These are phyloP conservation scores for Candida insectorum DNA, from an alignment of 805 yeast species.

Conservation along the genomic window DNA sequence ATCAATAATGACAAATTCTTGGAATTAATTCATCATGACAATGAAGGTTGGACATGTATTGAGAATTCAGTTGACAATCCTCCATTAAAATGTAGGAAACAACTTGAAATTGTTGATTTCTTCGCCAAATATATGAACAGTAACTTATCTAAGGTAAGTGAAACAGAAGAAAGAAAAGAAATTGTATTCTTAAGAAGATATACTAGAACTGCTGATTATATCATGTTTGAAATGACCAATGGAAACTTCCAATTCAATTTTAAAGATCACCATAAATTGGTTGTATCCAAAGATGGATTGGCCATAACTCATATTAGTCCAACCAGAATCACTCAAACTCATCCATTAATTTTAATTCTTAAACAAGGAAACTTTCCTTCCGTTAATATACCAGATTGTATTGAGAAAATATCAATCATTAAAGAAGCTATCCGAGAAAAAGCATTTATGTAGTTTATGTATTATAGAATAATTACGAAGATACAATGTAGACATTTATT, in stretches of 20 bases:
- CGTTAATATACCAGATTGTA: conserved; percentile 38
- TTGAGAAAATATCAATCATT: conserved; percentile 43
- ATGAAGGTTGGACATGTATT: conserved; percentile 46
- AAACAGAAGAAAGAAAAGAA: conserved; percentile 58
- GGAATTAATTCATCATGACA: conserved; percentile 48
- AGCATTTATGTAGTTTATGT: conserved; percentile 11
- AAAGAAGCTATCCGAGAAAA: conserved; percentile 60
- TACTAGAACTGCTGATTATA: conserved; percentile 72
- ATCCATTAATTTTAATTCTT: conserved; percentile 46
- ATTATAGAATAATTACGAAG: conserved; percentile 5
- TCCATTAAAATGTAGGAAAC: conserved; percentile 55
- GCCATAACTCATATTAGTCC: conserved; percentile 82
- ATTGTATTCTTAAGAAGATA: conserved; percentile 79
- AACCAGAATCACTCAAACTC: conserved; percentile 65
- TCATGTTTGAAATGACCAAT: conserved; percentile 90
- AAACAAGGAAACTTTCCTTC: conserved; percentile 42
- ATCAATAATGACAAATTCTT: conserved; percentile 62
- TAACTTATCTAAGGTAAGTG: conserved; percentile 77
- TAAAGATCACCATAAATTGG: conserved; percentile 88
- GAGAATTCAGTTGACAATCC: conserved; percentile 42
- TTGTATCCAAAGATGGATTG: conserved; percentile 72
- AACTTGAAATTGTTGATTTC: conserved; percentile 81
- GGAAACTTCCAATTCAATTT: conserved; percentile 94
- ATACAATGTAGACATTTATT: neutral
- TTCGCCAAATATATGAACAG: conserved; percentile 91